Base-by-base conservation (phyloP, 441 rosid species). In the Adansonia madagascariensis region DNA sequence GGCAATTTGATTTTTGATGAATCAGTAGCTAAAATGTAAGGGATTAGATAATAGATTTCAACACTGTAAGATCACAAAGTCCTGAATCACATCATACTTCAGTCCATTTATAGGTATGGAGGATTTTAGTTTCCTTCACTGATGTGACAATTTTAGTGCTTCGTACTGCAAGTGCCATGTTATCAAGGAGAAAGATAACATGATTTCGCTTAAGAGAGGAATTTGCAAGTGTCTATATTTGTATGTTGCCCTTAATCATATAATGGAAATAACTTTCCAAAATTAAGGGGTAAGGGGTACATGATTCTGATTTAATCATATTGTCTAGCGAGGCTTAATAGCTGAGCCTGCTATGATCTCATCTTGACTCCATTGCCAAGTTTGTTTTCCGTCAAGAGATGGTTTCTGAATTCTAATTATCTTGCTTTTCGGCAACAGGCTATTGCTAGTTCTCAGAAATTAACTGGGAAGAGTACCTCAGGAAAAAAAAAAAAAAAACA, bases 51-150 rank as follows among this genome's bases (percentile, higher is more conserved):
- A 31, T 71, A 63, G 76, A 72, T 75, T 57, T 62, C 15, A 71
- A 85, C 61, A 67, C 20, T 2, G 90, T 89, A 83, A 86, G 83
- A 27, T 62, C 72, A 31, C 9, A 31, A 5, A 10, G 35, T 65
- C 22, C 46, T 17, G 11, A 12, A 50, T 39, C 74, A 15, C 2
- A 27, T 49, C 2, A 4, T 27, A 60, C 60, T 2, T 0, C 9
- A 11, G 22, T 60, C 27, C 65, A 60, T 24, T 57, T 69, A 63
- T 22, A 57, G 55, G n/a, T 73, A 8, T 74, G 44, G 44, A 56
- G 53, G 10, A 15, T 1, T 62, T 17, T 18, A 66, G 44, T 65
- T 61, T 65, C 41, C 20, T 31, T 20, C 18, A 0, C 17, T 75
- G 46, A 22, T 17, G 22, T 53, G n/a, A 39, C 71, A 49, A 22